Percentiles rank a stretch among this genome's conserved stretches.
These are phyloP conservation scores for Epichloe uncinata DNA, from an alignment of 2,329 filamentous ascomycete genomes.

Conservation along the genomic window DNA sequence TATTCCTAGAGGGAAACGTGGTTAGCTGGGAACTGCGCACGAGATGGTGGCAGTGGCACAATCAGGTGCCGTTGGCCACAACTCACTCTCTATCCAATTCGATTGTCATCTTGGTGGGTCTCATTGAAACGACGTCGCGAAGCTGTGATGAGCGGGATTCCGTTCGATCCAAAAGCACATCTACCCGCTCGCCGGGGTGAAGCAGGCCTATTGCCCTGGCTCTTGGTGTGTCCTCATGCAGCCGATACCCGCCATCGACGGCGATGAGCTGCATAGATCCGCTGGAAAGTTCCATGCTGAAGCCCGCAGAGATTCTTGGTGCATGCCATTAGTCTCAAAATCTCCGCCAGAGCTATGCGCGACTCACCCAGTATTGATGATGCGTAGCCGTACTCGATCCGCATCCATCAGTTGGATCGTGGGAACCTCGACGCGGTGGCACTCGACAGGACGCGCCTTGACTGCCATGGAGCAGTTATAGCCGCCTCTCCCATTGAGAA, in stretches of 20 bases:
- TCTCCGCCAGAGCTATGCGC: not conserved
- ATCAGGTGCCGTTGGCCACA: too few relatives aligned
- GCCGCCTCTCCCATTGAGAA: slow-evolving; percentile 23
- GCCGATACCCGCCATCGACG: slow-evolving; percentile 9
- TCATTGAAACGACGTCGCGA: not conserved
- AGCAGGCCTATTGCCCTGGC: slow-evolving; percentile 9
- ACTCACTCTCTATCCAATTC: slow-evolving; percentile 9
- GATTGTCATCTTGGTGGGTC: slow-evolving; percentile 1
- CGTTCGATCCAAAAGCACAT: slow-evolving; percentile 6
- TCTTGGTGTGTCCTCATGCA: slow-evolving; percentile 6
- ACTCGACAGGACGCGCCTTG: slow-evolving; percentile 7
- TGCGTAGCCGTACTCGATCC: slow-evolving; percentile 7
- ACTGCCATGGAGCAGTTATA: slow-evolving; percentile 11
- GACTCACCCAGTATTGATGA: slow-evolving; percentile 9
- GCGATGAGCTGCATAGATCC: slow-evolving; percentile 8
- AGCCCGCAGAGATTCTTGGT: slow-evolving; percentile 3
- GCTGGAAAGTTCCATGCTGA: slow-evolving; percentile 2
- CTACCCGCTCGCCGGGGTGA: slow-evolving; percentile 12
- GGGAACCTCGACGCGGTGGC: slow-evolving; percentile 5
- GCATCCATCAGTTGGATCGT: slow-evolving; percentile 3
- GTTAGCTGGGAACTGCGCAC: not conserved
- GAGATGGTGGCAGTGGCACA: not conserved
- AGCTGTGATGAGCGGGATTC: too few relatives aligned
- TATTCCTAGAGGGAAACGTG: slow-evolving; percentile 5
- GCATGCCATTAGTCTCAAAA: not conserved